Conservation (phyloP, 768 basidiomycete genomes). For the Termitomyces heimii region DNA sequence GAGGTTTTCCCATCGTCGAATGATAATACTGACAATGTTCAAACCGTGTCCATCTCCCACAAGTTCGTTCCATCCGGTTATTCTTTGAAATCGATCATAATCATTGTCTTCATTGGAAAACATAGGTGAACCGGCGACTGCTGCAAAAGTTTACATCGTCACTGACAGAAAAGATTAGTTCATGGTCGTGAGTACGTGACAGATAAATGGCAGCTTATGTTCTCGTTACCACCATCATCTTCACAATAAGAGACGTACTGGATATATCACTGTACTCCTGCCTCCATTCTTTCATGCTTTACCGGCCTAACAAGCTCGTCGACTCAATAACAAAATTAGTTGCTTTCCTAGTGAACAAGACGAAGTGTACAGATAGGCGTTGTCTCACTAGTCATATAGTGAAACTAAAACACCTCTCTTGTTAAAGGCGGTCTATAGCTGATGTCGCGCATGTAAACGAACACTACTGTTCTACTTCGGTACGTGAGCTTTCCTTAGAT, state of each 20-base stretch:
- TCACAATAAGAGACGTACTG: slow-evolving; percentile 48
- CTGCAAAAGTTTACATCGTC: slow-evolving; percentile 29
- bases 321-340: background rate
- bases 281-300: slow-evolving; percentile 32
- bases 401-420: slow-evolving; percentile 40
- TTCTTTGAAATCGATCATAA: slow-evolving; percentile 34
- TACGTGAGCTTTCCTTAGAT: too few relatives aligned
- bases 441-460: too few relatives aligned
- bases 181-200: background rate
- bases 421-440: too few relatives aligned
- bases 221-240: slow-evolving; percentile 35
- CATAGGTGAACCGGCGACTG: slow-evolving; percentile 57
- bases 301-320: slow-evolving; percentile 35
- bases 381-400: slow-evolving; percentile 30
- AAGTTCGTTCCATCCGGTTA: slow-evolving; percentile 28
- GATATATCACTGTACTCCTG: slow-evolving; percentile 51
- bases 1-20: slow-evolving; percentile 61
- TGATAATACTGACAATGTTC: slow-evolving; percentile 49
- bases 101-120: slow-evolving; percentile 50
- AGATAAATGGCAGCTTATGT: slow-evolving; percentile 66
- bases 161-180: background rate
- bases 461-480: too few relatives aligned
- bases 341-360: background rate
- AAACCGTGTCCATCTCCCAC: slow-evolving; percentile 54
- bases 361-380: background rate